Conservation (phyloP, 108 stramenopile species). For the Nitzschia putrida region DNA sequence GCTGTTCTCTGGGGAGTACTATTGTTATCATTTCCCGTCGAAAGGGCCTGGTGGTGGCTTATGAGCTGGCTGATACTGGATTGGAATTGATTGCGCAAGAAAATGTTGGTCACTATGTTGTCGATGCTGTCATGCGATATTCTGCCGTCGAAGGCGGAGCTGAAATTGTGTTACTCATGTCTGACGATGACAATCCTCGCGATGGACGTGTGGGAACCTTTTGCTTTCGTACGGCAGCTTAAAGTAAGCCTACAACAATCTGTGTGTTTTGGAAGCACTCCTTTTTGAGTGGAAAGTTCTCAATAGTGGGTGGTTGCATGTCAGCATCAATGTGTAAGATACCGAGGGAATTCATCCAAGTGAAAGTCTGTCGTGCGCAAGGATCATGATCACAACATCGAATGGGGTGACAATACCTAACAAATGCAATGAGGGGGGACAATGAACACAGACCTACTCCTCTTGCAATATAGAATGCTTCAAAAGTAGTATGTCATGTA, state of each 20-base stretch:
- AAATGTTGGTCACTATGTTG: conserved; percentile 69
- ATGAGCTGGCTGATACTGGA: conserved; percentile 63
- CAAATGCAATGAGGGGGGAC: too few relatives aligned
- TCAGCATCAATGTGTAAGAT: too few relatives aligned
- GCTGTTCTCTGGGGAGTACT: conserved; percentile 64
- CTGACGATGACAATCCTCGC: conserved; percentile 59
- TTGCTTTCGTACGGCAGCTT: conserved; percentile 44
- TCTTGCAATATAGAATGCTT: too few relatives aligned
- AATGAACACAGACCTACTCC: too few relatives aligned
- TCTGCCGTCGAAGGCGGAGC: conserved; percentile 55
- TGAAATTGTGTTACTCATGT: conserved; percentile 77
- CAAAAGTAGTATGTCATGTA: too few relatives aligned
- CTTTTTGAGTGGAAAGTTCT: too few relatives aligned
- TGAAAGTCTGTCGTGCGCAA: too few relatives aligned
- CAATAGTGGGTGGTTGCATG: too few relatives aligned
- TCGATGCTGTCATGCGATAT: conserved; percentile 82
- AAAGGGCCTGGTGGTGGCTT: conserved; percentile 69
- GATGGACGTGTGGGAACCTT: conserved; percentile 79
- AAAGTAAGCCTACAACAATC: not conserved
- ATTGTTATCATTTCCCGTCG: conserved; percentile 72
- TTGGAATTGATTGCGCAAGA: conserved; percentile 65
- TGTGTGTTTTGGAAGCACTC: too few relatives aligned
- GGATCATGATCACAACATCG: too few relatives aligned
- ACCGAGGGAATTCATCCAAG: too few relatives aligned
- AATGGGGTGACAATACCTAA: too few relatives aligned